Evolutionary conservation across 1,284 basidiomycete genomes (phyloP), one percentile per base, ranked within the genome.

Genomic region (Tylopilus sp.): DNA sequence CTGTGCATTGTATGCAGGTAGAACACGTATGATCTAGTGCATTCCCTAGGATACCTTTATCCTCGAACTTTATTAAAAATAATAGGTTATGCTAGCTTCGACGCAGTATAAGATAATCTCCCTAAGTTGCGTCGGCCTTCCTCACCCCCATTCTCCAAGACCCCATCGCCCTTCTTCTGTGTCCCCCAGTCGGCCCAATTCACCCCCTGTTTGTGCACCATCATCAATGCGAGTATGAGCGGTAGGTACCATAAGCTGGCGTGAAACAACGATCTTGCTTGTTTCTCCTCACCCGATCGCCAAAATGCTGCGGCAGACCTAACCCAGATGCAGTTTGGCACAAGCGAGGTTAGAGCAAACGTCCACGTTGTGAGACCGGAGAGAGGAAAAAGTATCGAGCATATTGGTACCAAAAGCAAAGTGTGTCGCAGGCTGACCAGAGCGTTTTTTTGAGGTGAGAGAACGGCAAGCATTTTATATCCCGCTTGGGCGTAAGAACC

Each of bases 191-290:
- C 70, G 15, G 72, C 59, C 90, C 89, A 94, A 52, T 84, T 81
- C 56, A 84, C 75, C 1, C 88, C 85, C 60, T 86, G 84, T 72
- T 96, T 96, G 69, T 94, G 92, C 51, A 88, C 75, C 91, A 99
- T 95, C 84, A 96, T 95, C 52, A 99, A 73, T 0, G 86, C 90
- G 56, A 99, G 76, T 11, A 98, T 76, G 9, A 88, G 88, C 0
- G 97, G 96, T 48, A 99, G 68, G 70, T 96, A 96, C 83, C 94
- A 94, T 55, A 99, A 66, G 67, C 86, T 88, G 53, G 91, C 82
- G 65, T 89, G 87, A 64, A 91, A 97, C 23, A 92, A 69, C 40
- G 73, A 74, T 56, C 87, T 79, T 1, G 97, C 97, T 44, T 84
- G 77, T 61, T 86, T 84, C 66, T 97, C 93, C n/a, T 80, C 78